Conservation (phyloP, 2,329 filamentous ascomycete species). For the Scedosporium boydii region DNA sequence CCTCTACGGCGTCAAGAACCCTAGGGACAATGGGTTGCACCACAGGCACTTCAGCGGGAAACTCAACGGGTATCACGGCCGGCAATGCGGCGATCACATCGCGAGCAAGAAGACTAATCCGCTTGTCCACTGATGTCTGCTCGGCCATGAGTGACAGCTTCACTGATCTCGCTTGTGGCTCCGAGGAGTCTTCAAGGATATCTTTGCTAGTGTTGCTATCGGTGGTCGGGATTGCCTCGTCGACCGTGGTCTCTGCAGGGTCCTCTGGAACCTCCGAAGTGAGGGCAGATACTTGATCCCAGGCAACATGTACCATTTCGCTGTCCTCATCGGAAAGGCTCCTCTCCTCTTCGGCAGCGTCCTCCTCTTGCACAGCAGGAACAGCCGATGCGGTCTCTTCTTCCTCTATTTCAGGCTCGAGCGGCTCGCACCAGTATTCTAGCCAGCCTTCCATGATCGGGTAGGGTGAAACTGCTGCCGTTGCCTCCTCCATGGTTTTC, state of each 20-base stretch:
- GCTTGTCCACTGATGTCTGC: neutral
- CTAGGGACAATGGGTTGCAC: neutral
- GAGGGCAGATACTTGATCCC: neutral
- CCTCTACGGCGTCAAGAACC: neutral
- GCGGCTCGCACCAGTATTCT: slow-evolving; percentile 5
- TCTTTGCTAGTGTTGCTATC: neutral
- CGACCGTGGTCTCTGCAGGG: neutral
- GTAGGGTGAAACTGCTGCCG: neutral
- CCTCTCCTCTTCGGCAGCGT: neutral
- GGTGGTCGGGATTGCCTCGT: neutral
- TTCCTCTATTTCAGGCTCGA: neutral
- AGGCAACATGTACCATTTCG: neutral
- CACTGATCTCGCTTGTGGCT: neutral
- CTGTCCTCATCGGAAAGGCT: neutral
- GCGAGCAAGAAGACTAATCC: neutral
- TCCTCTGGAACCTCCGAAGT: neutral
- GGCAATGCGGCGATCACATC: neutral
- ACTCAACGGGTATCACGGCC: neutral
- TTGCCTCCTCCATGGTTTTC: neutral
- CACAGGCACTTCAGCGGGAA: neutral
- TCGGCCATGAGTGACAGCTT: neutral
- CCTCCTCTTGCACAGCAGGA: neutral
- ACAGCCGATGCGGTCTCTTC: neutral
- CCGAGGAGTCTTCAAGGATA: neutral
- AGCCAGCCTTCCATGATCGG: slow-evolving; percentile 3